phyloP scores from a whole-genome alignment of 805 yeast species.

The Saccharomycopsis vini region DNA sequence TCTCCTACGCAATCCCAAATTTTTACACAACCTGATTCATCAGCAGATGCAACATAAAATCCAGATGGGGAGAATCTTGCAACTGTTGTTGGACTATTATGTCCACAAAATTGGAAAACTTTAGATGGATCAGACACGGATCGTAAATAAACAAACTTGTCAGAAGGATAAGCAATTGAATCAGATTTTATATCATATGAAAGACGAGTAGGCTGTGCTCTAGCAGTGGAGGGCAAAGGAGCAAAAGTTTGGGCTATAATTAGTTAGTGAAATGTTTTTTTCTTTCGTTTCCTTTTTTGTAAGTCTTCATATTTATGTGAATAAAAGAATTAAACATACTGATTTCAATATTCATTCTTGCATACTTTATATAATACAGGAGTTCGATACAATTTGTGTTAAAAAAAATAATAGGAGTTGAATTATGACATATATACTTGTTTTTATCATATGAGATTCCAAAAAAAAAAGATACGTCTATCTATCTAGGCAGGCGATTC shows the following conservation, averaged over 20 bases:
- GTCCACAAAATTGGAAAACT: slow-evolving; percentile 61
- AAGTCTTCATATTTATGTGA: too few species aligned
- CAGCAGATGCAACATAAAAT: slow-evolving; percentile 85
- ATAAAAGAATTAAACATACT: too few species aligned
- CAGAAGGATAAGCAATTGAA: slow-evolving; percentile 69
- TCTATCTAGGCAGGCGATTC: too few species aligned
- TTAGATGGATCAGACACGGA: slow-evolving; percentile 41
- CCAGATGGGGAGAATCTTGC: slow-evolving; percentile 89
- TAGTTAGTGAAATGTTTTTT: too few species aligned
- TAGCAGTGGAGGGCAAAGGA: slow-evolving; percentile 71
- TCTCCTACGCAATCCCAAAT: slow-evolving; percentile 72
- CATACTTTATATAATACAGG: too few species aligned
- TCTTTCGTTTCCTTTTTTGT: too few species aligned
- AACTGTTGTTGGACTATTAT: slow-evolving; percentile 63
- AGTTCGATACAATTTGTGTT: too few species aligned
- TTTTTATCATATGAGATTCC: too few species aligned
- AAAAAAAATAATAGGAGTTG: too few species aligned
- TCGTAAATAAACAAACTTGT: slow-evolving; percentile 69
- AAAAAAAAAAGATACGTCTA: too few species aligned
- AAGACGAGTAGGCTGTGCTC: slow-evolving; percentile 62
- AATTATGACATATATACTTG: too few species aligned
- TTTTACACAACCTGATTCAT: slow-evolving; percentile 78
- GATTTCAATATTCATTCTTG: too few species aligned
- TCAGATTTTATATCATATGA: slow-evolving; percentile 65
- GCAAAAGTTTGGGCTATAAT: slow-evolving; percentile 39